Percentiles rank a stretch among this genome's conserved stretches.
Conservation (phyloP, 306 rosid genomes). For the Rosa multiflora region DNA sequence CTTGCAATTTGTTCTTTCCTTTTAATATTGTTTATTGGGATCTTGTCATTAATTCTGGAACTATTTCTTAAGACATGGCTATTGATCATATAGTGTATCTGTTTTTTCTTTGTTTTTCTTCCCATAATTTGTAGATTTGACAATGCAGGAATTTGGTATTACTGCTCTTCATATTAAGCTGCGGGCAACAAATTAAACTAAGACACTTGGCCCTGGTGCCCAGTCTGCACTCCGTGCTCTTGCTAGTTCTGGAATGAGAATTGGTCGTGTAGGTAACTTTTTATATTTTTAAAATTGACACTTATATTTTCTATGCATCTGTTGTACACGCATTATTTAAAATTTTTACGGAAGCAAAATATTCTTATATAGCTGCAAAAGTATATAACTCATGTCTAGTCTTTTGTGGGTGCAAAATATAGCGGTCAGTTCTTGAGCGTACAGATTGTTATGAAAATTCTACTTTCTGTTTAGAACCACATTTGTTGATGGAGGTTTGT, state of each 20-base stretch:
- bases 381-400: neutral
- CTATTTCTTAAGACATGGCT: no score
- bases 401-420: no score
- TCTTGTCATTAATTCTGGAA: no score
- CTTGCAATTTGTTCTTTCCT: neutral
- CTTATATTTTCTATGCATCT: neutral
- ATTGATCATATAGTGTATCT: no score
- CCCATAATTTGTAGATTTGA: neutral
- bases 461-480: neutral
- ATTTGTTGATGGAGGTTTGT: no score
- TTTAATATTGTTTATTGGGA: neutral
- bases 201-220: slow-evolving; percentile 93
- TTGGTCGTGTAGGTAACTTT: slow-evolving; percentile 76
- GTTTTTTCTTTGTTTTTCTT: neutral
- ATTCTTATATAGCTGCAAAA: neutral
- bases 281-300: neutral
- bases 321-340: neutral
- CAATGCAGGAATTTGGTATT: slow-evolving; percentile 68
- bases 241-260: slow-evolving; percentile 92
- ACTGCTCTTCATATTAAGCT: slow-evolving; percentile 85
- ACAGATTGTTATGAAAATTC: neutral
- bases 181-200: slow-evolving; percentile 82
- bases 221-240: slow-evolving; percentile 92
- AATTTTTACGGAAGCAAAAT: neutral
- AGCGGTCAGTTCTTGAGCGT: neutral